Evolutionary conservation across 2,329 filamentous ascomycete genomes (phyloP), one percentile per base, ranked within the genome.

Genomic region (Cytospora chrysosperma): DNA sequence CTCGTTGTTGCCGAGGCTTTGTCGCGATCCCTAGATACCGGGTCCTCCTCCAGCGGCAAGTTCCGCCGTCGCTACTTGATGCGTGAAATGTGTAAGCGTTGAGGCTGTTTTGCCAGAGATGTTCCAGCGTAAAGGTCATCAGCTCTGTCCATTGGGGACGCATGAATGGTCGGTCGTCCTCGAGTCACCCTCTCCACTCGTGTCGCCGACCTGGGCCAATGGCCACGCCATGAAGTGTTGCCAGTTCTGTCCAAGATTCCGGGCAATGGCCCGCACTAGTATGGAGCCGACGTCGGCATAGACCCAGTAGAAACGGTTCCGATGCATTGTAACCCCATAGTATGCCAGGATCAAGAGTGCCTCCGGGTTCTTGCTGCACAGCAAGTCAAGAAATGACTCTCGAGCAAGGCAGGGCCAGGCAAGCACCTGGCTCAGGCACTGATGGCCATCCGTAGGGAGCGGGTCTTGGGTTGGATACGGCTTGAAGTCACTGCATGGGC

Each of bases 311-410:
- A 49, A n/a, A 6, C 61, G 51, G 26, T 57, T 34, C 15, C 34
- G 56, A 21, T 63, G 61, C 34, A 63, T 57, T 12, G 52, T 30
- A 30, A 63, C 61, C 17, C 53, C 61, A 24, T 63, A 63, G 61
- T 63, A 63, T 32, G 61, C 61, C 49, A 63, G 56, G 55, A 59
- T 43, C 54, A 59, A 52, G 6, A 63, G 49, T 5, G 56, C 56
- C 26, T 63, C 56, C 12, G 54, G 27, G 27, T 40, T 49, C 12
- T 61, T 61, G 37, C 26, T 55, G 40, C 58, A 61, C 28, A 54
- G 28, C 51, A 55, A 17, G 58, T 55, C 58, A 17, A 61, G 58
- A 9, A 61, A 51, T n/a, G 51, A 37, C 27, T 55, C 58, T 17
- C 50, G 58, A 2, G 37, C 58, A 13, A 61, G 37, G 26, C 50